Percentiles rank a stretch among this genome's conserved stretches.
phyloP scores from a whole-genome alignment of 1,284 basidiomycete genomes.

The Marasmius tenuissimus region DNA sequence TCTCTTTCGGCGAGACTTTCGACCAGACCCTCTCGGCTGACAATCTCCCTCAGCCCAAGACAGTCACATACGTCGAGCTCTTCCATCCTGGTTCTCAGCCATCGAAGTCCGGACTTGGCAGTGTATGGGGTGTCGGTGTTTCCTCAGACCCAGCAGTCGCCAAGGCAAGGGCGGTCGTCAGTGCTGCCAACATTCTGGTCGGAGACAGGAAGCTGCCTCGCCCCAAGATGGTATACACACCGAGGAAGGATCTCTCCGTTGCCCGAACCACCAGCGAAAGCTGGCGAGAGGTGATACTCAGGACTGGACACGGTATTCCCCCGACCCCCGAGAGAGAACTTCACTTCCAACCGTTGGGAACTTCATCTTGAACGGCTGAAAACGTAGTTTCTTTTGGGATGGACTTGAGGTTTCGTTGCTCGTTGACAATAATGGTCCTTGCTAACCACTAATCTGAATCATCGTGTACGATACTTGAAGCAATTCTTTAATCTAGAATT shows the following conservation, averaged over 20 bases:
- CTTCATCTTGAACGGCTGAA: not conserved
- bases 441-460: too few species aligned
- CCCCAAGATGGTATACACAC: conserved; percentile 21
- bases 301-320: conserved; percentile 21
- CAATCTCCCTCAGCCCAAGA: conserved; percentile 50
- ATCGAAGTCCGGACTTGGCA: conserved; percentile 46
- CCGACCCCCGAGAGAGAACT: conserved; percentile 6
- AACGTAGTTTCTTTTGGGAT: not conserved
- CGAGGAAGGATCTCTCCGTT: conserved; percentile 9
- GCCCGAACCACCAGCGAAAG: conserved; percentile 14
- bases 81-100: conserved; percentile 50
- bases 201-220: conserved; percentile 50
- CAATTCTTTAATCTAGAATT: too few species aligned
- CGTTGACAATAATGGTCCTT: not conserved
- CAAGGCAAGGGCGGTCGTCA: conserved; percentile 81
- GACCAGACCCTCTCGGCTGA: conserved; percentile 78
- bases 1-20: conserved; percentile 78
- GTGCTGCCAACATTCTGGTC: conserved; percentile 69
- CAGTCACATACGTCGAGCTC: conserved; percentile 85
- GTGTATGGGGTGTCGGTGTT: conserved; percentile 82
- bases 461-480: too few species aligned
- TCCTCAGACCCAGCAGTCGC: conserved; percentile 83
- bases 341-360: not conserved
- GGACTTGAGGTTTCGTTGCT: not conserved
- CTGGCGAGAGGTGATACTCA: conserved; percentile 25